Conservation (phyloP, 2,329 filamentous ascomycete genomes). For the Colletotrichum falcatum region DNA sequence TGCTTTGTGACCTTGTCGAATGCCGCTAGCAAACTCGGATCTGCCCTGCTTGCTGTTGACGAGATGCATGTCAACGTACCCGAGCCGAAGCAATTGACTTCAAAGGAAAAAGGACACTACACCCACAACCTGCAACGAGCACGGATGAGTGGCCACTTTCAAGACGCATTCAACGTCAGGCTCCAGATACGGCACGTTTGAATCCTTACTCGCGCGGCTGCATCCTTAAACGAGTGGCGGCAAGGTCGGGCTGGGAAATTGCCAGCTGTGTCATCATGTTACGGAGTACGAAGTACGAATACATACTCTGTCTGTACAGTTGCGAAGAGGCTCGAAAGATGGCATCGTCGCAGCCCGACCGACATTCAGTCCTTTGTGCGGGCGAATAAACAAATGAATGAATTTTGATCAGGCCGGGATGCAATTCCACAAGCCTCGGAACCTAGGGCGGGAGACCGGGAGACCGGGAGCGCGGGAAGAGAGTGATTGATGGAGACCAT, state of each 20-base stretch:
- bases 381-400: neutral
- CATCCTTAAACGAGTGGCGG: conserved; percentile 28
- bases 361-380: neutral
- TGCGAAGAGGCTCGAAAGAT: neutral
- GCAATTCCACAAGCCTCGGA: conserved; percentile 23
- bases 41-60: conserved; percentile 3
- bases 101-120: neutral
- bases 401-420: conserved; percentile 16
- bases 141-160: conserved; percentile 18
- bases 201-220: conserved; percentile 34
- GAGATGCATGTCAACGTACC: conserved; percentile 9
- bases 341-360: neutral
- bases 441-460: conserved; percentile 35
- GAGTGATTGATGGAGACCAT: conserved; percentile 28
- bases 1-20: conserved; percentile 13
- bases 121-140: conserved; percentile 11
- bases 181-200: conserved; percentile 16
- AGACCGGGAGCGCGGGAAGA: conserved; percentile 28
- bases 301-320: too few relatives aligned
- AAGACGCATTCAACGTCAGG: conserved; percentile 1
- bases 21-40: conserved; percentile 1
- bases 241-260: conserved; percentile 17
- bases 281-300: too few relatives aligned
- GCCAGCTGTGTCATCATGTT: conserved; percentile 16
- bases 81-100: conserved; percentile 27